phyloP scores from a whole-genome alignment of 345 rosid species.

The Populus davidiana region DNA sequence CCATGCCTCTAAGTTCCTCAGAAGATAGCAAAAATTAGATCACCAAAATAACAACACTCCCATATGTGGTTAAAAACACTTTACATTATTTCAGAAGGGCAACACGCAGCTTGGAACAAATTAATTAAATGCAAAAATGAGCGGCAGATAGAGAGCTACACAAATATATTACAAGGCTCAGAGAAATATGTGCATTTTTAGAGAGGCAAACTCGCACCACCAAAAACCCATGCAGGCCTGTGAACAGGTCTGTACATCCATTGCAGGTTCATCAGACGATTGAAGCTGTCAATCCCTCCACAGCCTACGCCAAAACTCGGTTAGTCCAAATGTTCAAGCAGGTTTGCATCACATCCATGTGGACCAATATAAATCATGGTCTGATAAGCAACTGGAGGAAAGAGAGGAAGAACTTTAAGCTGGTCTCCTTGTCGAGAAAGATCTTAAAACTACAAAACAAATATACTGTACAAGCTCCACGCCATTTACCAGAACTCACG shows the following conservation, averaged over 20 bases:
- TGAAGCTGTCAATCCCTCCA: not conserved
- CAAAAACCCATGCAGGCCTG: slow-evolving; percentile 5
- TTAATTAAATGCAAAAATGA: slow-evolving; percentile 21
- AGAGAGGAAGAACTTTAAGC: slow-evolving; percentile 4
- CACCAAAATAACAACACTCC: not conserved
- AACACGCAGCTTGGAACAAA: slow-evolving; percentile 19
- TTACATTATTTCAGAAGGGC: not conserved
- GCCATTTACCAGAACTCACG: slow-evolving; percentile 35
- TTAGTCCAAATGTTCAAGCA: not conserved
- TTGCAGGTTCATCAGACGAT: not conserved
- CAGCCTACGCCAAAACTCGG: not conserved
- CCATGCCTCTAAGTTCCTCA: not conserved
- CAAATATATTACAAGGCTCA: slow-evolving; percentile 19
- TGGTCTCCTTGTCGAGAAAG: slow-evolving; percentile 1
- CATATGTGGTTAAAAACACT: not conserved
- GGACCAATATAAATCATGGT: not conserved
- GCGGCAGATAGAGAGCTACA: not conserved
- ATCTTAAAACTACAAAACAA: slow-evolving; percentile 8
- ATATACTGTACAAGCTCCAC: slow-evolving; percentile 23
- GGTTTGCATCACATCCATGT: not conserved
- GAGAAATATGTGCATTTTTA: slow-evolving; percentile 6
- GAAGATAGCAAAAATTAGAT: not conserved
- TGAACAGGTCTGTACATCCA: not conserved
- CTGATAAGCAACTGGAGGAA: slow-evolving; percentile 8
- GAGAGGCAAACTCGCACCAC: not conserved